These are phyloP conservation scores for Aspergillus luchuensis DNA, from an alignment of 2,329 filamentous ascomycete genomes.

Conservation along the genomic window DNA sequence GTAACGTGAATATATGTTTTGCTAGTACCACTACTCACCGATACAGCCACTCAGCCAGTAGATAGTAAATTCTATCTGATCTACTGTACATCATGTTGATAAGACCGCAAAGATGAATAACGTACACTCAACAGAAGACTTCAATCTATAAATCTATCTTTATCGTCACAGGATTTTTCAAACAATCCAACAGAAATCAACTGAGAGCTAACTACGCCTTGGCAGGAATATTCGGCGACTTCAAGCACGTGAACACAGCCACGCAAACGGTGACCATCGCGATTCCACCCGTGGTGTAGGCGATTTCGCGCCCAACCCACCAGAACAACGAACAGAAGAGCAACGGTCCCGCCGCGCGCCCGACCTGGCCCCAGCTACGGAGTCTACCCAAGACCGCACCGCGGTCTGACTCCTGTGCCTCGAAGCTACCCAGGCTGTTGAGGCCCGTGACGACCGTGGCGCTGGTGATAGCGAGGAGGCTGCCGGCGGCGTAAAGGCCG, in stretches of 20 bases:
- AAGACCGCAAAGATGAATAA: too few species aligned
- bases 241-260: slow-evolving; percentile 71
- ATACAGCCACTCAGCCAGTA: too few species aligned
- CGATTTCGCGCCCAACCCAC: slow-evolving; percentile 90
- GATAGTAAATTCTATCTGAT: too few species aligned
- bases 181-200: not conserved
- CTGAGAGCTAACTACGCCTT: slow-evolving; percentile 4
- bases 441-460: slow-evolving; percentile 93
- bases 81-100: not conserved
- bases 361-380: slow-evolving; percentile 79
- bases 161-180: not conserved
- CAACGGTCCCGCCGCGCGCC: slow-evolving; percentile 81
- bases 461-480: slow-evolving; percentile 82
- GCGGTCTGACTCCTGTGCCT: slow-evolving; percentile 76
- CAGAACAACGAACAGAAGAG: slow-evolving; percentile 95
- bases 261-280: slow-evolving; percentile 76
- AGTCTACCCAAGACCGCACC: slow-evolving; percentile 85
- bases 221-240: slow-evolving; percentile 53
- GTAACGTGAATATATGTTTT: too few species aligned
- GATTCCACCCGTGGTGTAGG: slow-evolving; percentile 77
- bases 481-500: slow-evolving; percentile 78
- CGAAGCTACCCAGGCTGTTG: slow-evolving; percentile 88
- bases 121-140: too few species aligned
- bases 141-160: not conserved
- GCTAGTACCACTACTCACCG: too few species aligned